Base-by-base conservation (phyloP, 176 grass and related monocot genomes). In the Oryza australiensis region DNA sequence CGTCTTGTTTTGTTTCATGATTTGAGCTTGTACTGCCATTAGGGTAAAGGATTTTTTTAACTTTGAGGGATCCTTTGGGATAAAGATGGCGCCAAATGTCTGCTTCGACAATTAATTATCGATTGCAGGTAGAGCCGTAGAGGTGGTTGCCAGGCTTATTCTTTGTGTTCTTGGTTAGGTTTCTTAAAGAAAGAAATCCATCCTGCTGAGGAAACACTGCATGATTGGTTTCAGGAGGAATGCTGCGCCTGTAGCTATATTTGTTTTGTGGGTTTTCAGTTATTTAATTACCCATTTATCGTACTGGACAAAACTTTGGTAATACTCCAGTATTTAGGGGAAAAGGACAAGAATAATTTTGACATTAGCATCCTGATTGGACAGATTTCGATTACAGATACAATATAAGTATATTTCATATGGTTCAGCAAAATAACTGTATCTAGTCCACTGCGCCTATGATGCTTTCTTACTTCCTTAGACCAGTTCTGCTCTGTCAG, bases 151-250 rank as follows among this genome's bases (percentile, higher is more conserved):
- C 27, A 82, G 68, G 83, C 70, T 82, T 82, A 86, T 89, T 80
- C 88, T 66, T 86, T 89, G 88, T 86, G 45, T 86, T 78, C 67
- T 73, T 82, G 73, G 60, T 32, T 67, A 60, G 67, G 74, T 86
- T 45, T 82, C 84, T 74, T 85, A 12, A 41, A 37, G 46, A 40
- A 66, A 83, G 23, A 62, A 73, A 77, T 48, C 20, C 11, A 77
- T 37, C 20, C 11, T 13, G 20, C 28, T 35, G 5, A 12, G 26
- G 14, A 74, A 86, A 33, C 45, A n/a, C 73, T 46, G 53, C 73
- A 83, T 66, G 80, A 78, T 66, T 72, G 26, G 57, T 43, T 64
- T 78, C 66, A 30, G 30, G 6, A 45, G 42, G 75, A 62, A 64
- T 24, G 18, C 20, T 34, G 70, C 62, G 26, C 3, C 24, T 16